Evolutionary conservation across 768 basidiomycete genomes (phyloP).

Genomic region (Rhizopogon vesiculosus): DNA sequence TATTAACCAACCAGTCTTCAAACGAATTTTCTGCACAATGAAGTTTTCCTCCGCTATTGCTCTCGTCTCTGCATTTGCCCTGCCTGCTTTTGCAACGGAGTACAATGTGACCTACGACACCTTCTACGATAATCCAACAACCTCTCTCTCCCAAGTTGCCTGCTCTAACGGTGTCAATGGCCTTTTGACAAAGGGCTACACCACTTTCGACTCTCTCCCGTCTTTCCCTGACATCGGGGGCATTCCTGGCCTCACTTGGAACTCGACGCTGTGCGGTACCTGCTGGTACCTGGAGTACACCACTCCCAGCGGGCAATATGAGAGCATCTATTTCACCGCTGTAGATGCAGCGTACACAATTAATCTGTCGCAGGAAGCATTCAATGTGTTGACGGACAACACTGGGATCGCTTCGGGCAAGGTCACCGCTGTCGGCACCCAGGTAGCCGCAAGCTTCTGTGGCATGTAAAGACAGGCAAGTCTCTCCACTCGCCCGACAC

Average conservation of each 20-base stretch:
- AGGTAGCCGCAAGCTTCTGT: conserved; percentile 43
- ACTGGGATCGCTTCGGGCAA: conserved; percentile 41
- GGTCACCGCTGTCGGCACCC: conserved; percentile 37
- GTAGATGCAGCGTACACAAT: conserved; percentile 45
- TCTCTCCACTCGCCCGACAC: background rate
- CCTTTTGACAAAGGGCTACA: conserved; percentile 24
- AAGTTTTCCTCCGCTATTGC: conserved; percentile 9
- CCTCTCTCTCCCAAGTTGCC: conserved; percentile 24
- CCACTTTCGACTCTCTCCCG: conserved; percentile 29
- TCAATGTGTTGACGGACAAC: conserved; percentile 31
- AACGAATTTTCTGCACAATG: conserved; percentile 34
- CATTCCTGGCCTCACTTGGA: conserved; percentile 25
- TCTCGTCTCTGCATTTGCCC: conserved; percentile 12
- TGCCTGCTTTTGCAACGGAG: conserved; percentile 9
- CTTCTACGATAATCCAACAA: conserved; percentile 26
- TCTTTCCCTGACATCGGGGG: conserved; percentile 30
- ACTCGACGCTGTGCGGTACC: conserved; percentile 51
- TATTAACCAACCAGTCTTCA: background rate
- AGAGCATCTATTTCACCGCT: conserved; percentile 43
- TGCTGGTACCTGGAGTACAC: conserved; percentile 57
- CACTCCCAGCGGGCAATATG: conserved; percentile 23
- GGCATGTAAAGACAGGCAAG: conserved; percentile 31
- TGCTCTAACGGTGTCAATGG: conserved; percentile 32
- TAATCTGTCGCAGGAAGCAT: conserved; percentile 31
- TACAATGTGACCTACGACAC: conserved; percentile 27